Evolutionary conservation across 108 stramenopile species (phyloP), one percentile per base, ranked within the genome.

Genomic region (Cyclotella cryptica): DNA sequence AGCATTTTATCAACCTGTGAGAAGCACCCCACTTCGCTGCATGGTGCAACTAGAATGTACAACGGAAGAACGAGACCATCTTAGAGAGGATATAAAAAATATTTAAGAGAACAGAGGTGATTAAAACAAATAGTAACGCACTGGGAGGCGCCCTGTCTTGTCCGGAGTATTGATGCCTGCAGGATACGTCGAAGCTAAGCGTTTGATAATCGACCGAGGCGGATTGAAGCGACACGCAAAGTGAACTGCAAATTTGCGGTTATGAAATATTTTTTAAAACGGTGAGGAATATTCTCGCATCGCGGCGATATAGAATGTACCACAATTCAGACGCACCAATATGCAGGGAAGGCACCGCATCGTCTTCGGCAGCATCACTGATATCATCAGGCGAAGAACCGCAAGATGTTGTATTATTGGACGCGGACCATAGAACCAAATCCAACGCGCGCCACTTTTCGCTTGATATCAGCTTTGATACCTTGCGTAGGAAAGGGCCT

Each of bases 11-110:
- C 3, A 78, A 58, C 27, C 64, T 60, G 39, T 52, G 45, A 41
- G 73, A 74, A 1, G 42, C 46, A 22, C 73, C 73, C 73, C 73
- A 74, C 24, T 74, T 64, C 21, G 61, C 73, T 12, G 73, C 73
- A 42, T 74, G 58, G 17, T 74, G 73, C 6, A 55, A 24, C 55
- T 55, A 26, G 24, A 55, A 55, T 35, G 35, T 12, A 24, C 3
- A n/a, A 3, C 21, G 12, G n/a, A 12, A 12, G 11, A 21, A 55
- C 9, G 55, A 55, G 8, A 55, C 3, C 11, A 12, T 12, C 21
- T 55, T 12, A 55, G 22, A 24, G 24, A 12, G 11, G 11, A 12
- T 3, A 24, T 1, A n/a, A 19, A 12, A 12, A 24, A 26, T 1
- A 24, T 6, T 26, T 55, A 26, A 55, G 11, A n/a, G 24, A 26